phyloP scores from a whole-genome alignment of 192 early-diverging fungal genomes.

The Linnemannia elongata region DNA sequence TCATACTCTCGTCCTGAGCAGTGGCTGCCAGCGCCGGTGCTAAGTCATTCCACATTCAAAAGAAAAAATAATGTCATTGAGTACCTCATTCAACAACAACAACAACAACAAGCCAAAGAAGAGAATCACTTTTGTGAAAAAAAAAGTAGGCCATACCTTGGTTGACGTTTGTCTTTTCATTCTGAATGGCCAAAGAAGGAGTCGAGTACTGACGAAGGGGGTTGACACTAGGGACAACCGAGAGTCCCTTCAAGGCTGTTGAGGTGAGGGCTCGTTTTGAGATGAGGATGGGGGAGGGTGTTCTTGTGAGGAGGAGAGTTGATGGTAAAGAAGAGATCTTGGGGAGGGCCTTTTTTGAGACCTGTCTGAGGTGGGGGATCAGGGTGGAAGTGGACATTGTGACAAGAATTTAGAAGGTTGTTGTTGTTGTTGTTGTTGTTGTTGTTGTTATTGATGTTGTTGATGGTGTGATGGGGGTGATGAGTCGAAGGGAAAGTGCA shows the following conservation, averaged over 20 bases:
- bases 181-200: constrained; percentile 10
- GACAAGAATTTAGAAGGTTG: neutral
- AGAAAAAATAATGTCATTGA: neutral
- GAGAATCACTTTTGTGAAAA: too few relatives aligned
- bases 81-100: neutral
- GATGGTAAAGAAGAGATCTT: neutral
- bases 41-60: constrained; percentile 7
- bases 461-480: neutral
- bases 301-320: neutral
- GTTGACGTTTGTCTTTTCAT: constrained; percentile 43
- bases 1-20: constrained; percentile 34
- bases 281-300: neutral
- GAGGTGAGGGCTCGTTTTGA: neutral
- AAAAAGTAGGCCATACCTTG: constrained; percentile 14
- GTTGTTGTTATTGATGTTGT: neutral
- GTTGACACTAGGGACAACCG: neutral
- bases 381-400: constrained; percentile 19
- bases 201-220: constrained; percentile 35
- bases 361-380: constrained; percentile 25
- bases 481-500: neutral
- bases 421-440: neutral
- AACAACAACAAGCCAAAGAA: neutral
- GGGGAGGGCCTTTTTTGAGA: constrained; percentile 8
- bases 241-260: neutral
- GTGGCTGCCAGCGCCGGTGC: constrained; percentile 46